These are phyloP conservation scores for Voacanga thouarsii DNA, from an alignment of 257 asterid species.

Conservation along the genomic window DNA sequence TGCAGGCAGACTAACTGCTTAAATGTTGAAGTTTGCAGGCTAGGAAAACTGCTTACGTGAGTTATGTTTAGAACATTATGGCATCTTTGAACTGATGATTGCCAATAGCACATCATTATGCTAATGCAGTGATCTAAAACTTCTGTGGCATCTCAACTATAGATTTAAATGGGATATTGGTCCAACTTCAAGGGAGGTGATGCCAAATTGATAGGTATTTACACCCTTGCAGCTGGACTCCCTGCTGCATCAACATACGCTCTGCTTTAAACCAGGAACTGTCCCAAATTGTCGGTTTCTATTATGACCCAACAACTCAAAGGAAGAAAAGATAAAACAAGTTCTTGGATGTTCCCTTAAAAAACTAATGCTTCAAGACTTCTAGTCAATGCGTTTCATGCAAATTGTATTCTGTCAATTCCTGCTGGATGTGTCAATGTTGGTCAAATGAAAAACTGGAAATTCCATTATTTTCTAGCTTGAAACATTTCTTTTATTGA, in stretches of 20 bases:
- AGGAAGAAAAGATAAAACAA: not conserved
- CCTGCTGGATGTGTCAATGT: not conserved
- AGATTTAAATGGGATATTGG: not conserved
- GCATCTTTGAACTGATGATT: not conserved
- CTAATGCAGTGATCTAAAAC: not conserved
- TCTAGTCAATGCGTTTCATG: too few relatives aligned
- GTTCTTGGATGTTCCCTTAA: not conserved
- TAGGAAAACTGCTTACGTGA: not conserved
- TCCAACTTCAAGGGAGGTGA: not conserved
- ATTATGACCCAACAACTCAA: not conserved
- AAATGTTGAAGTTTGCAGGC: not conserved
- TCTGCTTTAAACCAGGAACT: not conserved
- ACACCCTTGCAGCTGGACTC: not conserved
- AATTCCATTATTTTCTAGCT: not conserved
- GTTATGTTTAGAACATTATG: not conserved
- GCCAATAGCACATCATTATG: not conserved
- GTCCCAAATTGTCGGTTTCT: not conserved
- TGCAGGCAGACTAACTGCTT: not conserved
- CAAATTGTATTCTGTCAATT: not conserved
- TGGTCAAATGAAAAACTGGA: not conserved
- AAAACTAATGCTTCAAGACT: not conserved
- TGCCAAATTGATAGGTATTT: not conserved
- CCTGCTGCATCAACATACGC: not conserved
- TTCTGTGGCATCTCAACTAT: not conserved
- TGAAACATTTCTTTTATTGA: not conserved